These are phyloP conservation scores for Magnaporthiopsis poae DNA, from an alignment of 2,329 filamentous ascomycete genomes.

Conservation along the genomic window DNA sequence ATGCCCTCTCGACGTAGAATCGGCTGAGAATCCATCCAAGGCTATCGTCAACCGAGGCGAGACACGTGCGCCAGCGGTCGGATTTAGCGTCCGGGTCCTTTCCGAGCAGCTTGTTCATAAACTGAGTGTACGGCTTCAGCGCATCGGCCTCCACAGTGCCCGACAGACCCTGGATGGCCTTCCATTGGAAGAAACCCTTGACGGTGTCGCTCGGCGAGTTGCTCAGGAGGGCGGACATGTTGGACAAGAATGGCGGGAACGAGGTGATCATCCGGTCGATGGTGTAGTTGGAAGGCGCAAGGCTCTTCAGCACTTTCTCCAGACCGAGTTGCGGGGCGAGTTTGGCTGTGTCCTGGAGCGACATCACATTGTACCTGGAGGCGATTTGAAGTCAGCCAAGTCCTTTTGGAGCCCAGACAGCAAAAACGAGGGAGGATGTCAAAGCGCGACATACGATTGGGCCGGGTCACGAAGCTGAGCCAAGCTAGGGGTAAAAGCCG, in stretches of 20 bases:
- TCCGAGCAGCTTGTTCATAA: slow-evolving; percentile 51
- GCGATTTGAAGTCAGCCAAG: slow-evolving; percentile 11
- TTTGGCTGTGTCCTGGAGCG: slow-evolving; percentile 42
- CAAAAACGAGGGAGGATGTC: background rate
- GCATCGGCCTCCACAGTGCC: slow-evolving; percentile 48
- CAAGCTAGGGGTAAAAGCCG: slow-evolving; percentile 40
- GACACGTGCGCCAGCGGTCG: slow-evolving; percentile 59
- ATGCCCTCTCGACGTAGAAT: slow-evolving; percentile 61
- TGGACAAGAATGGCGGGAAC: slow-evolving; percentile 50
- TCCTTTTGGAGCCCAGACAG: background rate
- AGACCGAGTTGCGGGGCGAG: slow-evolving; percentile 49
- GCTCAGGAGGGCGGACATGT: slow-evolving; percentile 45
- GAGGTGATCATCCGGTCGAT: slow-evolving; percentile 46
- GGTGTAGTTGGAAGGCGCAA: slow-evolving; percentile 41
- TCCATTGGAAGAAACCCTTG: slow-evolving; percentile 56
- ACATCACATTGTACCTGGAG: slow-evolving; percentile 58
- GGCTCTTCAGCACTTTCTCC: slow-evolving; percentile 37
- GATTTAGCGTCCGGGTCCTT: slow-evolving; percentile 51
- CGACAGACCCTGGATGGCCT: slow-evolving; percentile 45
- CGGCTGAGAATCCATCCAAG: slow-evolving; percentile 60
- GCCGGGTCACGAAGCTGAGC: background rate
- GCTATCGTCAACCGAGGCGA: slow-evolving; percentile 43
- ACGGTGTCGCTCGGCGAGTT: slow-evolving; percentile 45
- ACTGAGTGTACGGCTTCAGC: slow-evolving; percentile 48
- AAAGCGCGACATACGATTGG: background rate